phyloP scores from a whole-genome alignment of 768 basidiomycete genomes.

The Leccinum subgranulosum region DNA sequence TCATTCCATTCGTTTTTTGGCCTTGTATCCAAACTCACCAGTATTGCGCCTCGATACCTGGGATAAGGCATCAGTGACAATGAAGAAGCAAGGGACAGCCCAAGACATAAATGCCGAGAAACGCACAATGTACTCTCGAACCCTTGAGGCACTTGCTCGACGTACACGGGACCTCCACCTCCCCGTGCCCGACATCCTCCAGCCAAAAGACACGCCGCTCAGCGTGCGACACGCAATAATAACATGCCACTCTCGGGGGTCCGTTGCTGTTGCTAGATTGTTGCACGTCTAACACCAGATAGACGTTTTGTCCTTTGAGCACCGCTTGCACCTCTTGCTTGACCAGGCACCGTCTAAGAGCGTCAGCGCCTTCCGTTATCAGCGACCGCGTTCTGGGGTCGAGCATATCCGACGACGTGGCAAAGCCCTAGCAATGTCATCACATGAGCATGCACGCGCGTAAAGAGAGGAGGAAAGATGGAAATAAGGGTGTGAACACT shows the following conservation, averaged over 20 bases:
- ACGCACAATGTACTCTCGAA: conserved; percentile 26
- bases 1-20: background rate
- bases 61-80: background rate
- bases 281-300: conserved; percentile 19
- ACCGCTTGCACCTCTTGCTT: conserved; percentile 3
- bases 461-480: background rate
- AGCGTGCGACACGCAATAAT: conserved; percentile 28
- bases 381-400: conserved; percentile 1
- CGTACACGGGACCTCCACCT: conserved; percentile 19
- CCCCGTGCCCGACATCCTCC: conserved; percentile 19
- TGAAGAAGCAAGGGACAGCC: background rate
- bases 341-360: conserved; percentile 4
- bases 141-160: conserved; percentile 17
- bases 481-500: background rate
- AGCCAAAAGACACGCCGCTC: conserved; percentile 31
- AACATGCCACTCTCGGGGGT: conserved; percentile 1
- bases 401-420: conserved; percentile 11
- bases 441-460: background rate
- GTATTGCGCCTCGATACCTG: conserved; percentile 29
- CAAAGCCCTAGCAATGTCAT: conserved; percentile 5
- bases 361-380: conserved; percentile 12
- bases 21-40: conserved; percentile 17
- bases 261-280: background rate
- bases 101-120: background rate
- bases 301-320: conserved; percentile 5